phyloP scores from a whole-genome alignment of 495 filamentous ascomycete genomes.

The Penicillium nucicola region DNA sequence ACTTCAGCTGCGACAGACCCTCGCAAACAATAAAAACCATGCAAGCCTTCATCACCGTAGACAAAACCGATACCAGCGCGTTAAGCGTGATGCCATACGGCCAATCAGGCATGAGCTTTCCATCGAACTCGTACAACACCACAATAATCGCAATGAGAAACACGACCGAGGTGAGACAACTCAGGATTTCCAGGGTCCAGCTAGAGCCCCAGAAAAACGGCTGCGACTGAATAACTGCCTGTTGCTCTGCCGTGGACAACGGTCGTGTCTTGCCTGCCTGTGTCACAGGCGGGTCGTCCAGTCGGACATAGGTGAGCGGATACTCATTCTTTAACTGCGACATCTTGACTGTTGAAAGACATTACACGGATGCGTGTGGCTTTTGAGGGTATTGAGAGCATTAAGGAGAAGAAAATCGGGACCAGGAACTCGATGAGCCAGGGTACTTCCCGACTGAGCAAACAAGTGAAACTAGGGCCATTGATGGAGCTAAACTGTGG shows the following conservation, averaged over 20 bases:
- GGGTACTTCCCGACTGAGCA: background rate
- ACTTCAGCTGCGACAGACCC: constrained; percentile 45
- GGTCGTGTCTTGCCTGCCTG: constrained; percentile 4
- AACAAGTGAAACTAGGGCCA: constrained; percentile 14
- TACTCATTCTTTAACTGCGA: constrained; percentile 15
- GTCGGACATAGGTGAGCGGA: constrained; percentile 15
- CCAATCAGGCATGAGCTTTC: constrained; percentile 37
- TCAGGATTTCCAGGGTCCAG: constrained; percentile 27
- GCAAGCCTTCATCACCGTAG: constrained; percentile 40
- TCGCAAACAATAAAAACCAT: constrained; percentile 38
- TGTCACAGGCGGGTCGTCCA: constrained; percentile 8
- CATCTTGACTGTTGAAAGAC: constrained; percentile 6
- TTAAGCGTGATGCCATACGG: constrained; percentile 47
- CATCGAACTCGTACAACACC: constrained; percentile 37
- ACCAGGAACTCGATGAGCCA: background rate
- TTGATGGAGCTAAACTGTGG: background rate
- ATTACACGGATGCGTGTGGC: background rate
- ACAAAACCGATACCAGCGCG: constrained; percentile 42
- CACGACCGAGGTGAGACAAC: constrained; percentile 20
- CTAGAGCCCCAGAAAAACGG: constrained; percentile 18
- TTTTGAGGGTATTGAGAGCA: background rate
- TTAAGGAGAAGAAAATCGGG: background rate
- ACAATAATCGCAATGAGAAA: constrained; percentile 28
- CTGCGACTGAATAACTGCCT: constrained; percentile 17
- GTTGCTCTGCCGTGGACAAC: constrained; percentile 20